Base-by-base conservation (phyloP, 2,329 filamentous ascomycete species). In the Apiospora rasikravindrae region DNA sequence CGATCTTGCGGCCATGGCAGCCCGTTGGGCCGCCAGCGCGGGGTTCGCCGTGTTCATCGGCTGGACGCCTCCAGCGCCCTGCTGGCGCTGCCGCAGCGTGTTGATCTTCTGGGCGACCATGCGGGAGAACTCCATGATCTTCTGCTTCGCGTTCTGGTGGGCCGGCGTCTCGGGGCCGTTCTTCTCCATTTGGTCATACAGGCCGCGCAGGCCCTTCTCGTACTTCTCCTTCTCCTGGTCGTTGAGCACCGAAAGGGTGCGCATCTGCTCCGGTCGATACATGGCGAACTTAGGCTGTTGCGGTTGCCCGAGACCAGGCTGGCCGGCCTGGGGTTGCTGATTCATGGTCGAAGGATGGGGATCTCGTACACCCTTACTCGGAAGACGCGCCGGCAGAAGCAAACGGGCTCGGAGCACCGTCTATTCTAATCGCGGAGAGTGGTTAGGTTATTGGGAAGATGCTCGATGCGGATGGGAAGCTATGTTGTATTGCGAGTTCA, bases 41-140 rank as follows among this genome's bases (percentile, higher is more conserved):
- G 68, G 49, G 22, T 69, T 42, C 1, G 53, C 29, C 57, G 37
- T 40, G 33, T 64, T 64, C 33, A 40, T 14, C 29, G 61, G 64
- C 67, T 47, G 68, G 37, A 22, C 68, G 42, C 53, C 71, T 6
- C 53, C 71, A 6, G 33, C 66, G n/a, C 77, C 78, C 33, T 70
- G 67, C 69, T 42, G 40, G 40, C 11, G 53, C 77, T 69, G 73
- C 75, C 69, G 79, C 78, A 69, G 87, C 84, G 37, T 73, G 33
- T 74, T 75, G 6, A 90, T 84, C 79, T 90, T 91, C 0, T 79
- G 80, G 3, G 85, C 80, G 2, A 92, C 83, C 80, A 89, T 90
- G 61, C 85, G 85, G 0, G 89, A 89, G 77, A 92, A 92, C 11
- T 91, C 89, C 8, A 82, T 79, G 29, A 92, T 88, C 81, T 91